Percentiles rank a stretch among this genome's conserved stretches.
Conservation (phyloP, 768 basidiomycete genomes). For the Rhizopogon roseolus region DNA sequence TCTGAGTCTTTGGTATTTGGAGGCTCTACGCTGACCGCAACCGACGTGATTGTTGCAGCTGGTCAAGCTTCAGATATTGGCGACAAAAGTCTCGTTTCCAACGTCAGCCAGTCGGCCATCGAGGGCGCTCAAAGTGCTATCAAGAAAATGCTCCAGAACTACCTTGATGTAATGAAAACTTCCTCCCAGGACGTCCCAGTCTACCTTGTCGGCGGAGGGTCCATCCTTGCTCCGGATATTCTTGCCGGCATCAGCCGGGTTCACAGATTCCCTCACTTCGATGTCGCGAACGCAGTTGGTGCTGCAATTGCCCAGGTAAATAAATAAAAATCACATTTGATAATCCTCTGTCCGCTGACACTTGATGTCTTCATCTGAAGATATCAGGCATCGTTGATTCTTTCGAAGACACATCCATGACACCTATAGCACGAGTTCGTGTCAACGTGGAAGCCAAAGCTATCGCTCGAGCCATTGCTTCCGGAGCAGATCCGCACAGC, state of each 20-base stretch:
- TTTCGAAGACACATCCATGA: slow-evolving; percentile 35
- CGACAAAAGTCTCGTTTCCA: slow-evolving; percentile 16
- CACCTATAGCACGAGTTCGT: slow-evolving; percentile 25
- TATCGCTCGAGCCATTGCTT: slow-evolving; percentile 37
- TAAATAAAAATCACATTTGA: neutral
- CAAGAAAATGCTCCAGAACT: slow-evolving; percentile 39
- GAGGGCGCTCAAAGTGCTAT: slow-evolving; percentile 35
- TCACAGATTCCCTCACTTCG: slow-evolving; percentile 43
- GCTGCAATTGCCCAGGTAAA: slow-evolving; percentile 39
- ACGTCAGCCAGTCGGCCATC: slow-evolving; percentile 20
- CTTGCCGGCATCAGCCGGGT: slow-evolving; percentile 50
- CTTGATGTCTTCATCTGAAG: slow-evolving; percentile 11
- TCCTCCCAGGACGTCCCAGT: slow-evolving; percentile 50
- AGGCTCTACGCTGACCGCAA: slow-evolving; percentile 52
- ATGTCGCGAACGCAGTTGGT: slow-evolving; percentile 61
- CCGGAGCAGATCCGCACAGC: slow-evolving; percentile 39
- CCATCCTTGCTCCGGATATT: slow-evolving; percentile 48
- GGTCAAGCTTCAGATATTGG: slow-evolving; percentile 25
- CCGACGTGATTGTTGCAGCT: slow-evolving; percentile 50
- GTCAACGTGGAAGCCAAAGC: slow-evolving; percentile 33
- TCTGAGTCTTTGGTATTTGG: slow-evolving; percentile 52
- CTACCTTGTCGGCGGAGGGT: slow-evolving; percentile 63
- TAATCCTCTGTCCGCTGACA: neutral
- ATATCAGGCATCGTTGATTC: slow-evolving; percentile 43
- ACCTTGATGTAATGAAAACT: slow-evolving; percentile 63